Base-by-base conservation (phyloP, 2,329 filamentous ascomycete genomes). In the Corynespora cassiicola region DNA sequence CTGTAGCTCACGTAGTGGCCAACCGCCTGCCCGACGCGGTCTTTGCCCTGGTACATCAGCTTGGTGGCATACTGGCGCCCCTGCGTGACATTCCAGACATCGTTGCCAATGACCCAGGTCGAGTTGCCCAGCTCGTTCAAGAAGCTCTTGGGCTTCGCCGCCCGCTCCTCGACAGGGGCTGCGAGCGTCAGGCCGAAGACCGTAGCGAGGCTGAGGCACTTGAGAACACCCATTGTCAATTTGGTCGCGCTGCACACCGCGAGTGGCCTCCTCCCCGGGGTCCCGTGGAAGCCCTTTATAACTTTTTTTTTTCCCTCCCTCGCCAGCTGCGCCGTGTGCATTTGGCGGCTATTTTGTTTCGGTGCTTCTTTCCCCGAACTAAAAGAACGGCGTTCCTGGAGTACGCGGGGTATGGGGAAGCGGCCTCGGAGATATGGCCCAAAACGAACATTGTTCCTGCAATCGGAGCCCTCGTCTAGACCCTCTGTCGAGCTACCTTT, bases 1-100 rank as follows among this genome's bases (percentile, higher is more conserved):
- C 71, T 71, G 47, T 74, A 74, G 49, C 70, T 72, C 31, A 73
- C 71, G 42, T 74, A 75, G 44, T 74, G 71, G 3, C 72, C 71
- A 3, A 62, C 58, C 0, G 72, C 71, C 20, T 67, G 48, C 2
- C 65, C 68, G 1, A 75, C 70, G 4, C 70, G 61, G 36, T 75
- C 71, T n/a, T 63, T 57, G 1, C 59, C 66, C 35, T 70, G 69
- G 42, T 73, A 73, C 50, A 59, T 67, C 32, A 75, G 52, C 52
- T 73, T 68, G 7, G 60, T 65, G 9, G 65, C 71, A 42, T 68
- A 72, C 36, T 61, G 61, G 2, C 51, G 42, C 3, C 63, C 61
- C 31, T 71, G 66, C 0, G 70, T 73, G 20, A 71, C 56, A 43
- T 73, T 73, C 70, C 70, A 73, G 2, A 71, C 42, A 11, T 63